Evolutionary conservation across 306 rosid species (phyloP), one percentile per base, ranked within the genome.

Genomic region (Dryas alaskensis): DNA sequence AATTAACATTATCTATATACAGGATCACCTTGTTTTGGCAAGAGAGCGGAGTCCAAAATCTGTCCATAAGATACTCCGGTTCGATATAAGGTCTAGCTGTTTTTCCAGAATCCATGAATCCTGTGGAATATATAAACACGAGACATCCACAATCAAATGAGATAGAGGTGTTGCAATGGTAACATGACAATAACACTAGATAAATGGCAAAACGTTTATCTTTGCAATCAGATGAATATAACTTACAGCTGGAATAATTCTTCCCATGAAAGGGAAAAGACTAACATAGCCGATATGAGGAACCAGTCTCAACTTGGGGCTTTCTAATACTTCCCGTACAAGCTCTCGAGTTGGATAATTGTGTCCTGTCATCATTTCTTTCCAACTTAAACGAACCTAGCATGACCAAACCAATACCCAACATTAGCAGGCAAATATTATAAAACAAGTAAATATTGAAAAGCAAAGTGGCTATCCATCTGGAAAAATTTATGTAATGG

Each of bases 31-130:
- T 81, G 94, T 85, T 84, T 86, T 94, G 81, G 96, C 83, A 72
- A 94, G 97, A 74, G 99, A 94, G 16, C 95, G 96, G n/a, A 94
- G 86, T 65, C 99, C 99, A 84, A 85, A 90, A 79, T 94, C 79
- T 1, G 96, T 92, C 97, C 97, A 92, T 10, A 92, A 78, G 78
- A 85, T 77, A 75, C 92, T 88, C 58, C 81, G 84, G 76, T 94
- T 90, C 11, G 95, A 89, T 82, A 94, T 88, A 70, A 89, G 82
- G 63, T 92, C 88, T 55, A 94, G 92, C 86, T 92, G 99, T 83
- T 92, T 92, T 79, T 69, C 97, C 83, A 94, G 86, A 80, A 92
- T 87, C 97, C 87, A 82, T 39, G 97, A 94, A 67, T 81, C 88
- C 97, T 94, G 85, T 43, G 74, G 42, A 68, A 67, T 63, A 71